Conservation (phyloP, 106 monocot genomes). For the Dendrobium huoshanense region DNA sequence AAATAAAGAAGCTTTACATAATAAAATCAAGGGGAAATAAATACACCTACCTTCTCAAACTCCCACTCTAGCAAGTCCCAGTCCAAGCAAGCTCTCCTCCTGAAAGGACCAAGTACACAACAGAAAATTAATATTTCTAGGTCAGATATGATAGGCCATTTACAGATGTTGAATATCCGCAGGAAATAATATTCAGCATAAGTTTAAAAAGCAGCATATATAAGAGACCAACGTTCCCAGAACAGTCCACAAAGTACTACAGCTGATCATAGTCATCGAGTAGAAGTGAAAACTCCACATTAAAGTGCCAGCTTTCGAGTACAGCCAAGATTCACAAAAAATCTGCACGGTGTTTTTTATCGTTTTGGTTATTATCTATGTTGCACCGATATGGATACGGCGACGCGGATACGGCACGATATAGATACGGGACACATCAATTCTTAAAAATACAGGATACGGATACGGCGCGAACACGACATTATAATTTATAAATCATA, state of each 20-base stretch:
- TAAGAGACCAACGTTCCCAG: not conserved
- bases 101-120: not conserved
- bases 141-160: not conserved
- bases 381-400: too few relatives aligned
- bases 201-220: not conserved
- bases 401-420: too few relatives aligned
- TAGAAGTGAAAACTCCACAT: not conserved
- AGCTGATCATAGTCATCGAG: not conserved
- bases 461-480: too few relatives aligned
- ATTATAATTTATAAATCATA: too few relatives aligned
- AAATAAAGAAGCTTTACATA: not conserved
- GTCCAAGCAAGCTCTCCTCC: constrained; percentile 1
- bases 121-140: constrained; percentile 3
- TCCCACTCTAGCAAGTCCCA: constrained; percentile 5
- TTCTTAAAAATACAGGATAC: too few relatives aligned
- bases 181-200: not conserved
- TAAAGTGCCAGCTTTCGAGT: not conserved
- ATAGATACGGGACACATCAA: too few relatives aligned
- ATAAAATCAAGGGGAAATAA: not conserved
- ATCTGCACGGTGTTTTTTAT: not conserved
- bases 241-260: not conserved
- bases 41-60: constrained; percentile 2
- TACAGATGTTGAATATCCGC: not conserved
- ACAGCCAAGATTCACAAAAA: not conserved
- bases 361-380: not conserved